Percentiles rank a stretch among this genome's conserved stretches.
phyloP scores from a whole-genome alignment of 2,329 filamentous ascomycete species.

The Penicillium italicum region DNA sequence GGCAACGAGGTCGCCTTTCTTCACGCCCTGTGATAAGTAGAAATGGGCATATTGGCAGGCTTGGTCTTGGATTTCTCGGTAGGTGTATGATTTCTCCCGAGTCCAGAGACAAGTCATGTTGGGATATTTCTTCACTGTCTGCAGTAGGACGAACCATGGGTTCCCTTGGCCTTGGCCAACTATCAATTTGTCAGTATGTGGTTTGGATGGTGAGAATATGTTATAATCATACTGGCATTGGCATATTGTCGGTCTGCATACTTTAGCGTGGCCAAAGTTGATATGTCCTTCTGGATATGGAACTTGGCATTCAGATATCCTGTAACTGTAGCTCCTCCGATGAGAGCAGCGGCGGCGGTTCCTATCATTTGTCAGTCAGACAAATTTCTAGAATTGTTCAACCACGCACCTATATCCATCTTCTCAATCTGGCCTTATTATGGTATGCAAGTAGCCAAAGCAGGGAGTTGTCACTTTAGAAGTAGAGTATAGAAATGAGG shows the following conservation, averaged over 20 bases:
- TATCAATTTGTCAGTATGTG: constrained; percentile 21
- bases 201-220: background rate
- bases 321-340: constrained; percentile 28
- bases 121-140: constrained; percentile 51
- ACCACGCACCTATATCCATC: constrained; percentile 14
- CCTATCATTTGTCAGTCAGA: constrained; percentile 9
- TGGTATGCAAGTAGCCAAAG: background rate
- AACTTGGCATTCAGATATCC: constrained; percentile 60
- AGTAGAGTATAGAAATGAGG: background rate
- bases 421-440: background rate
- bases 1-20: constrained; percentile 59
- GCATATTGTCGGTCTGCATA: constrained; percentile 46
- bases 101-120: constrained; percentile 65
- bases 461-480: background rate
- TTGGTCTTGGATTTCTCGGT: constrained; percentile 54
- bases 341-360: constrained; percentile 26
- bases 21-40: constrained; percentile 57
- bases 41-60: constrained; percentile 60
- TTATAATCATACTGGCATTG: constrained; percentile 46
- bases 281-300: constrained; percentile 61
- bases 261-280: constrained; percentile 44
- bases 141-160: constrained; percentile 64
- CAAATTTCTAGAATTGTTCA: background rate
- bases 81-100: constrained; percentile 58
- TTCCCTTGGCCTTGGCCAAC: constrained; percentile 54